Evolutionary conservation across 345 rosid genomes (phyloP).

Genomic region (Populus davidiana): DNA sequence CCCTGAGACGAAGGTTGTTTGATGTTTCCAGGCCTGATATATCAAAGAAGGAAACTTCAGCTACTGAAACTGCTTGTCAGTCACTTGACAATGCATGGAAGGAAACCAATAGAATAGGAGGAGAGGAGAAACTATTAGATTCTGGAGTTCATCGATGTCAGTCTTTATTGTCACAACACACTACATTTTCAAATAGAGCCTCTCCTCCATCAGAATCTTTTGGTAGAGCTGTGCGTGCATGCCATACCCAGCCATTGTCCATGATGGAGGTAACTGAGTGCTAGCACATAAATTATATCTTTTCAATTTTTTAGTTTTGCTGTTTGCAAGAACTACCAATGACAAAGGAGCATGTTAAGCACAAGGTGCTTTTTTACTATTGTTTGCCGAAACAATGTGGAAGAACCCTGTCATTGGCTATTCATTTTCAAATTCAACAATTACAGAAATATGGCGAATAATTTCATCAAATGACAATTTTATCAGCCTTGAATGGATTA

Average conservation of each 20-base stretch:
- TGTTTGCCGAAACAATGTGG: not conserved
- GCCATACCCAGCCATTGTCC: conserved; percentile 82
- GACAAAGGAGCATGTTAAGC: conserved; percentile 2
- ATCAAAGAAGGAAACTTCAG: conserved; percentile 41
- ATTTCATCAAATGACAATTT: not conserved
- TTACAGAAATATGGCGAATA: not conserved
- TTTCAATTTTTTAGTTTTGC: not conserved
- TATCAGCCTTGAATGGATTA: conserved; percentile 7
- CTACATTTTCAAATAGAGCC: conserved; percentile 45
- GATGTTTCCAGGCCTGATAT: conserved; percentile 43
- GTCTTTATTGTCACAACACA: conserved; percentile 71
- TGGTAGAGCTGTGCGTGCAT: conserved; percentile 57
- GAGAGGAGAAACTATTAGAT: conserved; percentile 46
- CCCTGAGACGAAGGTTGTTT: conserved; percentile 38
- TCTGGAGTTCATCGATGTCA: conserved; percentile 70
- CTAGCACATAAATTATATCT: conserved; percentile 1
- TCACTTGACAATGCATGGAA: conserved; percentile 33
- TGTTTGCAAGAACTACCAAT: not conserved
- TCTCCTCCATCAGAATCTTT: conserved; percentile 55
- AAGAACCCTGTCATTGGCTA: not conserved
- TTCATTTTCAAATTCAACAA: conserved; percentile 4
- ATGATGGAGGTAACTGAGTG: conserved; percentile 58
- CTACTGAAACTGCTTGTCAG: conserved; percentile 36
- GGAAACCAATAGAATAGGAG: conserved; percentile 30
- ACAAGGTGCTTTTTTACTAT: not conserved